Evolutionary conservation across 2,329 filamentous ascomycete genomes (phyloP).

Genomic region (Alternaria conjuncta): DNA sequence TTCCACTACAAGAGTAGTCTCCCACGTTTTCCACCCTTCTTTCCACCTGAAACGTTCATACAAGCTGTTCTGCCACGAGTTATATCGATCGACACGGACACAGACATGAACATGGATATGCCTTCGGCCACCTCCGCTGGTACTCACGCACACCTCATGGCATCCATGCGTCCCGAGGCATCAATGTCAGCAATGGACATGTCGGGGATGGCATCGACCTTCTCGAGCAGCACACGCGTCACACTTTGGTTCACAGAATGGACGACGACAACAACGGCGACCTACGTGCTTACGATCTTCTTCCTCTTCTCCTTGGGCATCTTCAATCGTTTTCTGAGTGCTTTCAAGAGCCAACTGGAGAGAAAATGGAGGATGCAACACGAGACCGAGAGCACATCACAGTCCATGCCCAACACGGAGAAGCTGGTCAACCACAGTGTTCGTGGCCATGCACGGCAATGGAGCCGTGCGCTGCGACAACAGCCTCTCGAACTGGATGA

Average conservation of each 20-base stretch:
- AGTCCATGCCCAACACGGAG: not conserved
- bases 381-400: not conserved
- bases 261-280: conserved; percentile 32
- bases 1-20: not conserved
- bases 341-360: conserved; percentile 34
- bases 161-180: not conserved
- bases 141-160: not conserved
- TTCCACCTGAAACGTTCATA: not conserved
- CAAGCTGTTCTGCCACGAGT: not conserved
- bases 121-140: not conserved
- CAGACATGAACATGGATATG: conserved; percentile 9
- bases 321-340: conserved; percentile 40
- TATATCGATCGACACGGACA: not conserved
- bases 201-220: conserved; percentile 35
- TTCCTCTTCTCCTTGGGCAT: conserved; percentile 38
- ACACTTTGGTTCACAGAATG: conserved; percentile 39
- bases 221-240: conserved; percentile 33
- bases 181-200: conserved; percentile 14
- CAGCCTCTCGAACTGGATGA: conserved; percentile 17
- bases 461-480: conserved; percentile 17
- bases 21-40: not conserved
- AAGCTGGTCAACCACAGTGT: not conserved
- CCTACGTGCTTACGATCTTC: conserved; percentile 34
- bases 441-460: conserved; percentile 17
- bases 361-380: conserved; percentile 19